Evolutionary conservation across 2,329 filamentous ascomycete species (phyloP).

Genomic region (Sclerotinia glacialis): DNA sequence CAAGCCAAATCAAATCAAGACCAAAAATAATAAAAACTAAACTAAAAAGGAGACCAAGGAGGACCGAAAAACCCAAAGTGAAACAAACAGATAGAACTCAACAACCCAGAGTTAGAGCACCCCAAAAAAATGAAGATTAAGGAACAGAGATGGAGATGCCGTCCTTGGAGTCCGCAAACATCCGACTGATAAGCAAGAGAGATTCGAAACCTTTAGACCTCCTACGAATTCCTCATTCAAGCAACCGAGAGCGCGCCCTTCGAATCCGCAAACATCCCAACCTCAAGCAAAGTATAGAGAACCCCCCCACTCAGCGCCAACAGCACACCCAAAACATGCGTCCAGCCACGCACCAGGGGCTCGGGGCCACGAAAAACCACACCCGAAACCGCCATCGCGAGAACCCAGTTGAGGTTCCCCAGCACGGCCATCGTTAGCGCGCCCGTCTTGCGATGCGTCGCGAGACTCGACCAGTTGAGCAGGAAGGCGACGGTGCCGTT

Average conservation of each 20-base stretch:
- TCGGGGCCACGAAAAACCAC: constrained; percentile 39
- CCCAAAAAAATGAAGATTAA: neutral
- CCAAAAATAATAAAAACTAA: neutral
- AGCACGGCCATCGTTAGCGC: constrained; percentile 59
- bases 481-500: constrained; percentile 55
- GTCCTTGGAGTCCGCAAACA: neutral
- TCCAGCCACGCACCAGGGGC: neutral
- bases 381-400: constrained; percentile 55
- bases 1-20: neutral
- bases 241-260: neutral
- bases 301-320: neutral
- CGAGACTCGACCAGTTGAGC: constrained; percentile 56
- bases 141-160: neutral
- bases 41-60: neutral
- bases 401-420: constrained; percentile 57
- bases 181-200: neutral
- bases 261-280: neutral
- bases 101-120: neutral
- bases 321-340: neutral
- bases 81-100: too few species aligned
- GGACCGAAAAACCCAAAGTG: neutral
- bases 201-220: neutral
- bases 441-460: constrained; percentile 56
- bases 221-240: neutral
- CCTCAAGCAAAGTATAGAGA: neutral